Conservation (phyloP, 2,329 filamentous ascomycete species). For the Fusarium agapanthi region DNA sequence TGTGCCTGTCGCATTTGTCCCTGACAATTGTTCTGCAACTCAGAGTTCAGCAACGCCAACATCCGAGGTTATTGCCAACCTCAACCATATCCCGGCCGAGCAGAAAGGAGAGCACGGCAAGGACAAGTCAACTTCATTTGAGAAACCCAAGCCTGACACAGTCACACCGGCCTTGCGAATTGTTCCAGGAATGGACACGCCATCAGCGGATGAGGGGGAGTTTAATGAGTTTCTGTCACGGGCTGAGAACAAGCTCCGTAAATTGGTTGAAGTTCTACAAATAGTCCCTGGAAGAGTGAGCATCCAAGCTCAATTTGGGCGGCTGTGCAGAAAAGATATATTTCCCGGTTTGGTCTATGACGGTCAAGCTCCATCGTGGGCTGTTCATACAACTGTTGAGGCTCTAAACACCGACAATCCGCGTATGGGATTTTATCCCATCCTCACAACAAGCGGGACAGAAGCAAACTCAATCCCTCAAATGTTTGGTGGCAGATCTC, state of each 20-base stretch:
- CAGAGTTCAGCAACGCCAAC: too few relatives aligned
- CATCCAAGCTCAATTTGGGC: constrained; percentile 42
- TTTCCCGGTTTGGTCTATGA: constrained; percentile 28
- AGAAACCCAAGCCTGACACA: neutral
- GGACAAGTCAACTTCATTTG: neutral
- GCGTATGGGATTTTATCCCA: constrained; percentile 40
- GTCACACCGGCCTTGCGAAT: neutral
- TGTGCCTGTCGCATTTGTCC: neutral
- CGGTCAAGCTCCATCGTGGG: constrained; percentile 31
- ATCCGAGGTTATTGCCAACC: neutral
- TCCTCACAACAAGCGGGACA: constrained; percentile 39
- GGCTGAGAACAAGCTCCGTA: constrained; percentile 11
- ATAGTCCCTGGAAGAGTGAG: constrained; percentile 37
- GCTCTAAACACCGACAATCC: constrained; percentile 8
- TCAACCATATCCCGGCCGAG: too few relatives aligned
- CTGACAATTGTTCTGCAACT: neutral
- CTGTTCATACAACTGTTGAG: neutral
- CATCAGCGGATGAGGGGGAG: neutral
- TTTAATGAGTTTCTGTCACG: constrained; percentile 12
- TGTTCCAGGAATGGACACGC: constrained; percentile 19
- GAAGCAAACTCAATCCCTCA: constrained; percentile 38
- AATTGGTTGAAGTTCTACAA: constrained; percentile 32
- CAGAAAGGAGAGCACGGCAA: neutral
- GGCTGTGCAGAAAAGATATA: constrained; percentile 41
- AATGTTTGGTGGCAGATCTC: constrained; percentile 14